Evolutionary conservation across 1,139 yeast species (phyloP).

Genomic region (Candida albicans): DNA sequence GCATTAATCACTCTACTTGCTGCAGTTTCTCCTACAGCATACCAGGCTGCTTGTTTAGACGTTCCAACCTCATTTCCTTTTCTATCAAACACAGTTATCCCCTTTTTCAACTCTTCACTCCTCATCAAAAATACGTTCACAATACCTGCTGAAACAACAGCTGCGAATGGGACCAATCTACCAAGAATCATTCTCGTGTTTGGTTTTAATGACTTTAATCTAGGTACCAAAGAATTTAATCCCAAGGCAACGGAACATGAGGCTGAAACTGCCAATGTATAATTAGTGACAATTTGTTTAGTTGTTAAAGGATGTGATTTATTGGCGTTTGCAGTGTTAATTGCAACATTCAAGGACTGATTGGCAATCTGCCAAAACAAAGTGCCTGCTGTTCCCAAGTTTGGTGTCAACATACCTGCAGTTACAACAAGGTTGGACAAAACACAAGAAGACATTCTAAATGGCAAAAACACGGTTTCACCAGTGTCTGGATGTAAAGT

Average conservation of each 20-base stretch:
- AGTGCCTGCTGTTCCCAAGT: conserved; percentile 85
- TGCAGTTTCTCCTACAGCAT: conserved; percentile 97
- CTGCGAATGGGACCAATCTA: conserved; percentile 94
- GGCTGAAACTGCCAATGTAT: conserved; percentile 86
- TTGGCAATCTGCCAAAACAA: conserved; percentile 97
- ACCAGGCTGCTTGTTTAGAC: conserved; percentile 81
- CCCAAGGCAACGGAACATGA: conserved; percentile 96
- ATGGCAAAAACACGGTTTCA: conserved; percentile 85
- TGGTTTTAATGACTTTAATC: conserved; percentile 65
- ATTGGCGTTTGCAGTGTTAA: conserved; percentile 93
- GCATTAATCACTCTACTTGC: conserved; percentile 93
- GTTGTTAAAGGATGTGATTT: conserved; percentile 89
- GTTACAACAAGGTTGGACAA: conserved; percentile 91
- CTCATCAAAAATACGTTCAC: conserved; percentile 95
- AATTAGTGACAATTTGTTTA: conserved; percentile 71
- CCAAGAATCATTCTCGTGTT: conserved; percentile 69
- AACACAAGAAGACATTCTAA: conserved; percentile 96
- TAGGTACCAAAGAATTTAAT: conserved; percentile 82
- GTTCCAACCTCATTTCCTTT: conserved; percentile 72
- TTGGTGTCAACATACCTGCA: conserved; percentile 96
- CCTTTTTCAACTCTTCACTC: conserved; percentile 87
- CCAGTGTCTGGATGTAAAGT: conserved; percentile 96
- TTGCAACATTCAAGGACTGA: conserved; percentile 94
- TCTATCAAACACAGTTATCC: conserved; percentile 68
- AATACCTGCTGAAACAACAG: conserved; percentile 94